Conservation (phyloP, 352 stramenopile genomes). For the Phytopythium kandeliae region DNA sequence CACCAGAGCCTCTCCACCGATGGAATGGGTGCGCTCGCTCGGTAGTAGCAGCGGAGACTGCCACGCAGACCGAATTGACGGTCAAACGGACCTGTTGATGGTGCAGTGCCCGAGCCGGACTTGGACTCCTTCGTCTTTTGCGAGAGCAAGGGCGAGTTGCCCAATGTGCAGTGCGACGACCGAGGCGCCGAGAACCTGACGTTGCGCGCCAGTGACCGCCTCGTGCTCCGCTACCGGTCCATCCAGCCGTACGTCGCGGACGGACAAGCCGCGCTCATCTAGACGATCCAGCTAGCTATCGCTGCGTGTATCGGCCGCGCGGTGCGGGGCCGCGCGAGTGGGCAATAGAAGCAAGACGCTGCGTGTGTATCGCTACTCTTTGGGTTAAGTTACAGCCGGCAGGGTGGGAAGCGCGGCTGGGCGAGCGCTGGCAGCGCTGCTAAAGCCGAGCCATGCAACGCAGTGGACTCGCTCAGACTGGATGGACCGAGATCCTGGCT, state of each 20-base stretch:
- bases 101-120: constrained; percentile 60
- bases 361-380: neutral
- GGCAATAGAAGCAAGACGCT: neutral
- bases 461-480: neutral
- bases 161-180: constrained; percentile 67
- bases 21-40: constrained; percentile 51
- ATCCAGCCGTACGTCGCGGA: constrained; percentile 53
- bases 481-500: no score
- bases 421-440: no score
- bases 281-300: constrained; percentile 8
- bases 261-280: constrained; percentile 48
- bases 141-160: constrained; percentile 49
- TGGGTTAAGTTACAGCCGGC: neutral
- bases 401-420: neutral
- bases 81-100: neutral
- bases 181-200: constrained; percentile 57
- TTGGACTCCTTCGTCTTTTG: constrained; percentile 82
- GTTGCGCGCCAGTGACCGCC: constrained; percentile 51
- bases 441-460: neutral
- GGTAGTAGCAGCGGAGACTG: neutral
- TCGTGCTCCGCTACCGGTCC: constrained; percentile 68
- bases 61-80: no score
- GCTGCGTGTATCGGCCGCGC: neutral
- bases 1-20: constrained; percentile 45
- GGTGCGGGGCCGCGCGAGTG: neutral